These are phyloP conservation scores for Phytophthora hybrid DNA, from an alignment of 352 stramenopile genomes.

Conservation along the genomic window DNA sequence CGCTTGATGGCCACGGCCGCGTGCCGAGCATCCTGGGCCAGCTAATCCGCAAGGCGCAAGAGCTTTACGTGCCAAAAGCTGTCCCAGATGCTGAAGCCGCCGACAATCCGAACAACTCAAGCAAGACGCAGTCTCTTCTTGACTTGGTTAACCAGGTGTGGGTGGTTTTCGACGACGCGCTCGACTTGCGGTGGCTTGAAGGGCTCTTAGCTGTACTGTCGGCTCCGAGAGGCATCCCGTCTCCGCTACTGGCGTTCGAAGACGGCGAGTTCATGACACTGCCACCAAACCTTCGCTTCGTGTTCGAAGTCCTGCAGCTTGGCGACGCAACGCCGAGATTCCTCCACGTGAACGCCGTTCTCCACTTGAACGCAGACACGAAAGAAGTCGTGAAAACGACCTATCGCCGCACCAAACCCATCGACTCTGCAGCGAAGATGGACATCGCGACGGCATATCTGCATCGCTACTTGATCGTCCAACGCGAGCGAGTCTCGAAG, in stretches of 20 bases:
- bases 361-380: constrained; percentile 26
- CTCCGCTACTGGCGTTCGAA: constrained; percentile 37
- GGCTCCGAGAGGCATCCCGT: not conserved
- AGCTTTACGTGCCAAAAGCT: constrained; percentile 20
- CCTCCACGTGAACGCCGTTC: constrained; percentile 39
- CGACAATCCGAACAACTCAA: not conserved
- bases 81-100: not conserved
- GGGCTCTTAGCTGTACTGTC: constrained; percentile 42
- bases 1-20: constrained; percentile 40
- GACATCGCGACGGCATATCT: constrained; percentile 33
- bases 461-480: constrained; percentile 27
- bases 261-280: constrained; percentile 67
- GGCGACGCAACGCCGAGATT: constrained; percentile 45
- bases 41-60: constrained; percentile 44
- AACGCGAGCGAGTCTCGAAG: constrained; percentile 14
- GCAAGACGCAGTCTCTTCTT: constrained; percentile 8
- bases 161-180: constrained; percentile 54
- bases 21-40: constrained; percentile 50
- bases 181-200: constrained; percentile 56
- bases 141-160: constrained; percentile 42
- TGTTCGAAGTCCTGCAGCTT: constrained; percentile 65
- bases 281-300: constrained; percentile 66
- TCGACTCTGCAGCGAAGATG: constrained; percentile 2
- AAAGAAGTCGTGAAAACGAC: not conserved
- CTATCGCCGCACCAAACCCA: not conserved